These are phyloP conservation scores for Amniculicola lignicola DNA, from an alignment of 495 filamentous ascomycete genomes.

Conservation along the genomic window DNA sequence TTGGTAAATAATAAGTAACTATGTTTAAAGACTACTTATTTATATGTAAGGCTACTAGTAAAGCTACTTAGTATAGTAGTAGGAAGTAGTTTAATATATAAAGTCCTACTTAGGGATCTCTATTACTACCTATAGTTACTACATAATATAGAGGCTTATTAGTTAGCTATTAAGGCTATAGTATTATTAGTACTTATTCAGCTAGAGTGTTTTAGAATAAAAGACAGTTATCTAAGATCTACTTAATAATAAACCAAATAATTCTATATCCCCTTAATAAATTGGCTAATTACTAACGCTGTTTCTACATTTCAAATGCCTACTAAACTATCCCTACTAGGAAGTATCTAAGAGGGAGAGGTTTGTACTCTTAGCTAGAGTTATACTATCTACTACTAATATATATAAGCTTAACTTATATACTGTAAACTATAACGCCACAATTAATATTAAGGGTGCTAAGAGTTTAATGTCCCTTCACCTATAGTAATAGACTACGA, in stretches of 20 bases:
- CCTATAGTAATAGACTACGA: conserved; percentile 10
- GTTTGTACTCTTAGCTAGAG: conserved; percentile 11
- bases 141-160: conserved; percentile 22
- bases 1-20: conserved; percentile 20
- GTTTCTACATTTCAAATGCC: conserved; percentile 14
- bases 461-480: conserved; percentile 16
- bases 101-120: conserved; percentile 20
- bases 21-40: conserved; percentile 21
- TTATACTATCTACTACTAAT: conserved; percentile 4
- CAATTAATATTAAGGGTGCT: conserved; percentile 12
- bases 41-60: conserved; percentile 14
- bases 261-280: conserved; percentile 8
- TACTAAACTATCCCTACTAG: conserved; percentile 7
- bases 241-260: conserved; percentile 4
- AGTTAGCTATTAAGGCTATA: conserved; percentile 11
- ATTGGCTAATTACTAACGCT: conserved; percentile 8
- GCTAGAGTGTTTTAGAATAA: conserved; percentile 4
- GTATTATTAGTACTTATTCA: conserved; percentile 13
- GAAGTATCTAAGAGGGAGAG: conserved; percentile 15
- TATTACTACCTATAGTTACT: conserved; percentile 14
- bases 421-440: conserved; percentile 10
- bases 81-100: conserved; percentile 16
- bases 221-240: conserved; percentile 10
- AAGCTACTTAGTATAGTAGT: conserved; percentile 18
- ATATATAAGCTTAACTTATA: conserved; percentile 6